Percentiles rank a stretch among this genome's conserved stretches.
phyloP scores from a whole-genome alignment of 2,329 filamentous ascomycete genomes.

The Claviceps humidiphila region DNA sequence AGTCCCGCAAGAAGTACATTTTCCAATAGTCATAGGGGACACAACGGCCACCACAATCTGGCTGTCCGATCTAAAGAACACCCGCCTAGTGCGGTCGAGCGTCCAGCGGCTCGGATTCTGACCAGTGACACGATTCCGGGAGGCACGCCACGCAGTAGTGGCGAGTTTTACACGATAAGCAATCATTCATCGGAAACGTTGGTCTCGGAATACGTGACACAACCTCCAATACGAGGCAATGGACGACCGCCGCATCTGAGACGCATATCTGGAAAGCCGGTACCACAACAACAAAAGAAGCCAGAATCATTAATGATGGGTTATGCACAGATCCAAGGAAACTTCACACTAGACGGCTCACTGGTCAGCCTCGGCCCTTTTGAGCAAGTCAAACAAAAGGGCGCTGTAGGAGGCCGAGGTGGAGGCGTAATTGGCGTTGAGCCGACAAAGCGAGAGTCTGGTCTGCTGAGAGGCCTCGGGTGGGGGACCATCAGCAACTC shows the following conservation, averaged over 20 bases:
- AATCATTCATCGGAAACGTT: constrained; percentile 92
- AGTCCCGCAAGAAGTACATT: constrained; percentile 23
- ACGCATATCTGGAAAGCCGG: constrained; percentile 30
- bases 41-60: constrained; percentile 16
- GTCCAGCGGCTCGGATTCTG: constrained; percentile 51
- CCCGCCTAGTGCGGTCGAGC: constrained; percentile 41
- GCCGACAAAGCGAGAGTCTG: constrained; percentile 56
- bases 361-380: constrained; percentile 81
- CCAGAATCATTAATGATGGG: constrained; percentile 94
- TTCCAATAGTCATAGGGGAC: constrained; percentile 13
- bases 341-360: constrained; percentile 83
- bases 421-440: constrained; percentile 78
- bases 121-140: constrained; percentile 61
- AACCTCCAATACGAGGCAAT: constrained; percentile 22
- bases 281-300: constrained; percentile 29
- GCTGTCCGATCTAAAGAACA: constrained; percentile 29
- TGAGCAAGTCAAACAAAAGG: constrained; percentile 91
- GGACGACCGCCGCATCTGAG: constrained; percentile 32
- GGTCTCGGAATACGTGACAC: constrained; percentile 71
- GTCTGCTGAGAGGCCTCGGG: constrained; percentile 70
- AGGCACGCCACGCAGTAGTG: constrained; percentile 77
- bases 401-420: constrained; percentile 74
- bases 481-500: constrained; percentile 85
- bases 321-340: constrained; percentile 85
- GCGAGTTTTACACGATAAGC: constrained; percentile 88